phyloP scores from a whole-genome alignment of 2,329 filamentous ascomycete genomes.

The Xylariales sp. region DNA sequence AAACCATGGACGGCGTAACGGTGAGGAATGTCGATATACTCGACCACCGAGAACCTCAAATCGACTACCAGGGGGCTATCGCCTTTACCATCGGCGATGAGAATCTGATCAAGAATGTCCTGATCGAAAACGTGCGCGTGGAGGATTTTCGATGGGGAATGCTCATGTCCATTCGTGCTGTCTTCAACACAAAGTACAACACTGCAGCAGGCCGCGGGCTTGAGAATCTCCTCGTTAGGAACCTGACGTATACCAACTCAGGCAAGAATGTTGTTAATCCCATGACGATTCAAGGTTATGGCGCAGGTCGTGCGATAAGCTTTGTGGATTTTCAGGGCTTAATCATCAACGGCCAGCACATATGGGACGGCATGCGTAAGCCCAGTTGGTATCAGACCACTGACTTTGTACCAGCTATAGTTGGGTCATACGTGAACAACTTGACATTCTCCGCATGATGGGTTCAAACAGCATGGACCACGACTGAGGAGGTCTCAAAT shows the following conservation, averaged over 20 bases:
- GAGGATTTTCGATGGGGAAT: conserved; percentile 26
- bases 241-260: conserved; percentile 12
- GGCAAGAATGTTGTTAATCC: conserved; percentile 10
- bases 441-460: too few relatives aligned
- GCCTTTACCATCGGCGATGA: conserved; percentile 27
- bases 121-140: conserved; percentile 23
- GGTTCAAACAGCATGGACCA: too few relatives aligned
- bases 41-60: conserved; percentile 29
- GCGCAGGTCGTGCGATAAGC: conserved; percentile 8
- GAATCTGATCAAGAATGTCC: conserved; percentile 24
- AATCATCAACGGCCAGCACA: conserved; percentile 14
- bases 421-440: too few relatives aligned
- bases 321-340: conserved; percentile 18
- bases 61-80: conserved; percentile 30
- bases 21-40: conserved; percentile 31
- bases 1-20: conserved; percentile 22
- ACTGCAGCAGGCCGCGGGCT: conserved; percentile 26
- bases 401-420: too few relatives aligned
- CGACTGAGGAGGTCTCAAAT: too few relatives aligned
- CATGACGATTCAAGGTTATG: conserved; percentile 14
- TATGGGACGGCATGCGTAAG: conserved; percentile 19
- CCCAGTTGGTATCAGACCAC: conserved; percentile 1
- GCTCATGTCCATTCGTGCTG: conserved; percentile 28
- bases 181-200: conserved; percentile 28
- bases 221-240: conserved; percentile 21